Evolutionary conservation across 495 filamentous ascomycete species (phyloP).

Genomic region (Cryomyces antarcticus): DNA sequence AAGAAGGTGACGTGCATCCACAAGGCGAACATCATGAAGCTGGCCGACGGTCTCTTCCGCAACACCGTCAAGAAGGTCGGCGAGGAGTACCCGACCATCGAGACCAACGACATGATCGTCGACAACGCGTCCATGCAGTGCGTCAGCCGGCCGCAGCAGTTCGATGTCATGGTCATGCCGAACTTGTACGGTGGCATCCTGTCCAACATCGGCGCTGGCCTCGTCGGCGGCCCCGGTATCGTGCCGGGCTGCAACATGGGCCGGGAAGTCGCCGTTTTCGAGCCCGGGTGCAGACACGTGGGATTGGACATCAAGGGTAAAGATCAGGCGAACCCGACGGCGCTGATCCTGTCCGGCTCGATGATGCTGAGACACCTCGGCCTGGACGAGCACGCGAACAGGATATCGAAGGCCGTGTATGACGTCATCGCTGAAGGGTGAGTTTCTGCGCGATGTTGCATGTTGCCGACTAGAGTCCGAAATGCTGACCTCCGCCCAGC

Average conservation of each 20-base stretch:
- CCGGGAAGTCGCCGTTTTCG: constrained; percentile 92
- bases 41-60: constrained; percentile 95
- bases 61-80: constrained; percentile 86
- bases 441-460: constrained; percentile 17
- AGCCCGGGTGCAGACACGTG: constrained; percentile 95
- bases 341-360: constrained; percentile 78
- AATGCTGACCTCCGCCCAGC: constrained; percentile 28
- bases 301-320: constrained; percentile 98
- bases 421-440: constrained; percentile 88
- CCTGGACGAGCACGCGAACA: constrained; percentile 90
- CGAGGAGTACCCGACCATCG: constrained; percentile 79
- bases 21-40: constrained; percentile 99
- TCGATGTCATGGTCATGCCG: constrained; percentile 99
- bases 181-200: constrained; percentile 98
- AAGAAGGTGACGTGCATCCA: constrained; percentile 98
- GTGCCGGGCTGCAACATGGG: constrained; percentile 99
- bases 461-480: no score
- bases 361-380: constrained; percentile 95
- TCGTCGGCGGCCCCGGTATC: constrained; percentile 94
- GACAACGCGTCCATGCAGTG: constrained; percentile 99
- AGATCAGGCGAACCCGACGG: constrained; percentile 95
- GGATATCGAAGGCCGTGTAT: constrained; percentile 94
- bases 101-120: constrained; percentile 97
- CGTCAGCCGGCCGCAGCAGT: constrained; percentile 87
- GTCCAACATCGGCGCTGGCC: constrained; percentile 94